phyloP scores from a whole-genome alignment of 1,284 basidiomycete species.

The Neonothopanus nambi region DNA sequence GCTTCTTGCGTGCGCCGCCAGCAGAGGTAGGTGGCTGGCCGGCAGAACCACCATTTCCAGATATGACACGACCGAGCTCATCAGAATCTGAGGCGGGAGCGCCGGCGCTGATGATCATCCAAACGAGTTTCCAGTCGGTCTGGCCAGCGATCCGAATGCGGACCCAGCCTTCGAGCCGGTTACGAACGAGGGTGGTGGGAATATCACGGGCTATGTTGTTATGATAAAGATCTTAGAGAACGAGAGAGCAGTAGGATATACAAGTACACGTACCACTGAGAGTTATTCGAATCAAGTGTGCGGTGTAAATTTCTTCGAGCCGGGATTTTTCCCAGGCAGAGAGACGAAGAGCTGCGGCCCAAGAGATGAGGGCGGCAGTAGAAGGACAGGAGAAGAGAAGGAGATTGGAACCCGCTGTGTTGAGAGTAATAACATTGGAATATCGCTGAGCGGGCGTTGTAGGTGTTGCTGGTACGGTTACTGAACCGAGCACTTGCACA shows the following conservation, averaged over 20 bases:
- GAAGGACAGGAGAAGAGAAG: slow-evolving; percentile 86
- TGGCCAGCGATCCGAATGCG: slow-evolving; percentile 90
- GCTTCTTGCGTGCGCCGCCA: slow-evolving; percentile 46
- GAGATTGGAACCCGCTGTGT: slow-evolving; percentile 92
- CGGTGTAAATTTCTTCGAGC: slow-evolving; percentile 97
- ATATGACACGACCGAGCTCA: slow-evolving; percentile 11
- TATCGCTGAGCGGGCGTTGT: slow-evolving; percentile 52
- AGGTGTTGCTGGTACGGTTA: slow-evolving; percentile 44
- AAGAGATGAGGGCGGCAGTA: slow-evolving; percentile 73
- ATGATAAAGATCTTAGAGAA: background rate
- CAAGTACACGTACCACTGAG: slow-evolving; percentile 35
- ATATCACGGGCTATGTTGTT: slow-evolving; percentile 60
- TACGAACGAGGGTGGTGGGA: slow-evolving; percentile 65
- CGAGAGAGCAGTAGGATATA: background rate
- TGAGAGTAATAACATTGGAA: slow-evolving; percentile 86
- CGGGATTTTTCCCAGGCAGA: slow-evolving; percentile 95
- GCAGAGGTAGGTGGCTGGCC: slow-evolving; percentile 13
- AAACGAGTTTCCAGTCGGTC: slow-evolving; percentile 94
- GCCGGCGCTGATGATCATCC: slow-evolving; percentile 74
- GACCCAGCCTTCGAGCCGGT: slow-evolving; percentile 91
- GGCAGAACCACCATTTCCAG: slow-evolving; percentile 15
- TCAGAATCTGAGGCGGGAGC: slow-evolving; percentile 9
- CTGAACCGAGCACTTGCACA: slow-evolving; percentile 70
- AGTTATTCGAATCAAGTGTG: slow-evolving; percentile 84
- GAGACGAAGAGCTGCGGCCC: slow-evolving; percentile 90